Percentiles rank a stretch among this genome's conserved stretches.
phyloP scores from a whole-genome alignment of 345 rosid species.

The Geranium rotundifolium region DNA sequence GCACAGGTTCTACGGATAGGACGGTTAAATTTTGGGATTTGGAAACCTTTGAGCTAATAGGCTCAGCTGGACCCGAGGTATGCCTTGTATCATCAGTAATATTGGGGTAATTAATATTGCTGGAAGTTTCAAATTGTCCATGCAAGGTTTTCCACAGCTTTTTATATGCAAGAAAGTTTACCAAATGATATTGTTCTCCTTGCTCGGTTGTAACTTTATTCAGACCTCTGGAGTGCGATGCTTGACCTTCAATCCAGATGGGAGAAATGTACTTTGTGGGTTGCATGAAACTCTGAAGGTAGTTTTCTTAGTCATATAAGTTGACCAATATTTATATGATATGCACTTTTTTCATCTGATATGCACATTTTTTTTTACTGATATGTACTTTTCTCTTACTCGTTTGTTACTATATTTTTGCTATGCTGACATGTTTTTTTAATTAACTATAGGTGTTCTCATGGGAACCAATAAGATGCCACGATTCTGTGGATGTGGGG shows the following conservation, averaged over 20 bases:
- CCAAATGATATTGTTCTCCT: conserved; percentile 7
- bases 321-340: neutral
- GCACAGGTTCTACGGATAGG: conserved; percentile 86
- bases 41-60: conserved; percentile 91
- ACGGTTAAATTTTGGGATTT: conserved; percentile 99
- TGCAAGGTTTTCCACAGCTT: neutral
- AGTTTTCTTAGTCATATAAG: conserved; percentile 11
- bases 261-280: conserved; percentile 88
- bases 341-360: too few species aligned
- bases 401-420: too few species aligned
- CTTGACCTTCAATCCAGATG: conserved; percentile 90
- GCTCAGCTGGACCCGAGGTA: conserved; percentile 97
- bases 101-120: neutral
- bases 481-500: conserved; percentile 92
- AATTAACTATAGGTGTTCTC: conserved; percentile 54
- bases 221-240: conserved; percentile 86
- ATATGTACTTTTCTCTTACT: too few species aligned
- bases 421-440: conserved; percentile 8
- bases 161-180: neutral
- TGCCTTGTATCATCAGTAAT: conserved; percentile 9
- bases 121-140: conserved; percentile 2
- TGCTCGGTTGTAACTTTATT: conserved; percentile 1
- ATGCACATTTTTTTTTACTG: too few species aligned
- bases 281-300: conserved; percentile 90
- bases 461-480: conserved; percentile 92